Conservation (phyloP, 176 grass and related monocot genomes). For the Elymus sibiricus region DNA sequence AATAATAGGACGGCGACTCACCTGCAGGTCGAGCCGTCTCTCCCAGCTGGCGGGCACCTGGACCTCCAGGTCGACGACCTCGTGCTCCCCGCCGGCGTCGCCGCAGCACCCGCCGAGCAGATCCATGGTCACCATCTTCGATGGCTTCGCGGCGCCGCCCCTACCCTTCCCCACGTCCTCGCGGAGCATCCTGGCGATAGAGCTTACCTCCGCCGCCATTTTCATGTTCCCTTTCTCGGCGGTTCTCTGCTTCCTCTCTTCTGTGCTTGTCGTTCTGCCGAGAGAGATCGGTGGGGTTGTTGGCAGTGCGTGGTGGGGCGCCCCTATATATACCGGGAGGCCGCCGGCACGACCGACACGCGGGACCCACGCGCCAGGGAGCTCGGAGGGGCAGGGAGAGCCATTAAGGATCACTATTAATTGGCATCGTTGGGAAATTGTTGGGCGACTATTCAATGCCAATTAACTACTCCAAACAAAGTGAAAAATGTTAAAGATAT, state of each 20-base stretch:
- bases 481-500: not conserved
- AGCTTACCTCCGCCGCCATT: slow-evolving; percentile 51
- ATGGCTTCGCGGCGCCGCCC: not conserved
- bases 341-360: slow-evolving; percentile 1
- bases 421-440: slow-evolving; percentile 40
- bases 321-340: slow-evolving; percentile 25
- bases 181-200: slow-evolving; percentile 45
- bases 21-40: slow-evolving; percentile 49
- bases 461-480: slow-evolving; percentile 13
- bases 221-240: not conserved
- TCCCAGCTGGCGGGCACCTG: slow-evolving; percentile 49
- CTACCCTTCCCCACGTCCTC: slow-evolving; percentile 31
- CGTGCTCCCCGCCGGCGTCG: not conserved
- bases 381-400: not conserved
- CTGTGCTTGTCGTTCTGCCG: not conserved
- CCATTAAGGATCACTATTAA: slow-evolving; percentile 16
- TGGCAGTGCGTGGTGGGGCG: not conserved
- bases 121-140: slow-evolving; percentile 64
- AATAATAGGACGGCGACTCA: not conserved
- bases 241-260: not conserved
- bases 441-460: slow-evolving; percentile 31
- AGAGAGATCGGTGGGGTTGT: slow-evolving; percentile 2
- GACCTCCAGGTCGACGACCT: slow-evolving; percentile 49
- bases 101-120: slow-evolving; percentile 44
- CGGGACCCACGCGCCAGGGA: slow-evolving; percentile 23